Evolutionary conservation across 23 red algal species (phyloP), one percentile per base, ranked within the genome.

Genomic region (Cyanidium caldarium): DNA sequence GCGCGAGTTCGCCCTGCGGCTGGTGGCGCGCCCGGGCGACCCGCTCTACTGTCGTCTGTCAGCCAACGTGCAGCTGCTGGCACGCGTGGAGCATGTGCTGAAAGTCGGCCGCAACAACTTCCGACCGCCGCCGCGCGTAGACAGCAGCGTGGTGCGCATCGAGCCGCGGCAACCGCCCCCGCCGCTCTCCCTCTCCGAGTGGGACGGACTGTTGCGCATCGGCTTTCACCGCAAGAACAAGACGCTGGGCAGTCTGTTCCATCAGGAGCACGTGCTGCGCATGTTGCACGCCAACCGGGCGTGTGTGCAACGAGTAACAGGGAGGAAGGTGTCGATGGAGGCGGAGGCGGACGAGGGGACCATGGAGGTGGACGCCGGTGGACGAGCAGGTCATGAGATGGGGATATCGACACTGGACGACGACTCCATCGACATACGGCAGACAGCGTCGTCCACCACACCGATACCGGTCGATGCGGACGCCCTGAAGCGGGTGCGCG

Each of bases 71-170:
- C 85, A 98, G 58, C 72, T 89, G 5, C 68, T 98, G 51, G 84
- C 92, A 0, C 46, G 69, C 26, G 92, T 98, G 1, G 57, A 72
- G 28, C 76, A 86, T 51, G 44, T 94, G 0, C 73, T 86, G 77
- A 89, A 98, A 45, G 83, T 98, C 0, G 73, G 75, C 26, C 69
- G 82, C 14, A 88, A 98, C 58, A 98, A 86, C 58, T 98, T 98
- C 67, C 78, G 92, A 37, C 92, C 92, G 2, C 92, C 92, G 15
- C 92, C 92, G 1, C 87, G 87, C 58, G 92, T 98, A 25, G 92
- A 98, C 33, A 85, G 79, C 19, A 79, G 65, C 23, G 92, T 98
- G 16, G 84, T 88, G 29, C 83, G 92, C 12, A 79, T 98, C 34
- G 75, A 88, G 68, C 84, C 84, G 20, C 40, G 85, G 46, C 82